Percentiles rank a stretch among this genome's conserved stretches.
Evolutionary conservation across 2,329 filamentous ascomycete species (phyloP).

Genomic region (Clonostachys solani): DNA sequence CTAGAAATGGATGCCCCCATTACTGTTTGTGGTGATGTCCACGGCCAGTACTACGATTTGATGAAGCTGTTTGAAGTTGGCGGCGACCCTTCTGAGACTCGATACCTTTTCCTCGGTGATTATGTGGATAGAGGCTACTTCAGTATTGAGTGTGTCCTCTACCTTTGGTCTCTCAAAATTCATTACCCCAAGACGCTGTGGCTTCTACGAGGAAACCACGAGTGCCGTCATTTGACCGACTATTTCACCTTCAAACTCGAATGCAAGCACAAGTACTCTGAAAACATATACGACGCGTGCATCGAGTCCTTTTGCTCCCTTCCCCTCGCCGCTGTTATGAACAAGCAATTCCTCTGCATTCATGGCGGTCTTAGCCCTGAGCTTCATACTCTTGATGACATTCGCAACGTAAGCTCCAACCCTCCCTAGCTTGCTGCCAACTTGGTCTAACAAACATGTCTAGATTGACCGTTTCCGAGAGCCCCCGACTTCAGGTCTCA

Average conservation of each 20-base stretch:
- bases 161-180: slow-evolving; percentile 97
- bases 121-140: slow-evolving; percentile 99
- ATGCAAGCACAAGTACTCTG: slow-evolving; percentile 99
- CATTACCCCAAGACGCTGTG: slow-evolving; percentile 98
- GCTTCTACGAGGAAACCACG: slow-evolving; percentile 96
- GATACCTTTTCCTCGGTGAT: slow-evolving; percentile 95
- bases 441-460: not conserved
- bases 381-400: slow-evolving; percentile 89
- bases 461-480: slow-evolving; percentile 97
- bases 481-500: slow-evolving; percentile 92
- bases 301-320: slow-evolving; percentile 97
- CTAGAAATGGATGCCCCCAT: slow-evolving; percentile 99
- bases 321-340: slow-evolving; percentile 95
- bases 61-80: slow-evolving; percentile 99
- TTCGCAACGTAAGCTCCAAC: slow-evolving; percentile 66
- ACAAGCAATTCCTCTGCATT: slow-evolving; percentile 99
- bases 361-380: slow-evolving; percentile 96
- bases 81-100: slow-evolving; percentile 90
- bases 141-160: slow-evolving; percentile 97
- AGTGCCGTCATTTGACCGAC: slow-evolving; percentile 97
- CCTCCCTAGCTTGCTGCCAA: slow-evolving; percentile 3
- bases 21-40: slow-evolving; percentile 96
- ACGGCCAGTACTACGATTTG: slow-evolving; percentile 97
- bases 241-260: slow-evolving; percentile 99
- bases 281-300: slow-evolving; percentile 92